Conservation (phyloP, 2,329 filamentous ascomycete species). For the Calonectria montana region DNA sequence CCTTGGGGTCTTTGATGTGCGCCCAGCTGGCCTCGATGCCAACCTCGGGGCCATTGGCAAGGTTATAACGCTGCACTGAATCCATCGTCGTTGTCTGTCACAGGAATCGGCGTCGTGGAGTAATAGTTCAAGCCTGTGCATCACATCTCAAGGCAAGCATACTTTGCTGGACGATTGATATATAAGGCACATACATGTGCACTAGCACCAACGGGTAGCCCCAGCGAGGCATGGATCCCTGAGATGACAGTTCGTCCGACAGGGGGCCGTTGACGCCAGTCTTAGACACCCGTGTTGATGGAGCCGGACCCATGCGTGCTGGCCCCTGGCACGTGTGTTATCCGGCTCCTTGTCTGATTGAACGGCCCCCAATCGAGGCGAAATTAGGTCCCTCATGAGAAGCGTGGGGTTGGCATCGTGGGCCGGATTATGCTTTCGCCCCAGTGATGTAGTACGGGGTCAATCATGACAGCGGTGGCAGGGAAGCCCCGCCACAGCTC, state of each 20-base stretch:
- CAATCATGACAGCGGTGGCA: background rate
- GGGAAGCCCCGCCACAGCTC: background rate
- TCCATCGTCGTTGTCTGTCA: background rate
- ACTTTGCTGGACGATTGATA: conserved; percentile 1
- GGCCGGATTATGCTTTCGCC: conserved; percentile 8
- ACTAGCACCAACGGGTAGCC: background rate
- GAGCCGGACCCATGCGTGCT: background rate
- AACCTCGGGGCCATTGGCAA: conserved; percentile 1
- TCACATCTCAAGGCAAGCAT: background rate
- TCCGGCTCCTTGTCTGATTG: conserved; percentile 5
- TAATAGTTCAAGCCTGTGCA: background rate
- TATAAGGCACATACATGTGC: background rate
- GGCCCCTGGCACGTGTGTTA: conserved; percentile 3
- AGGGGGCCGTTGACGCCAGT: conserved; percentile 1
- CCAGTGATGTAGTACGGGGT: conserved; percentile 3
- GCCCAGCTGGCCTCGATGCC: conserved; percentile 13
- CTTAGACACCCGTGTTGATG: conserved; percentile 1
- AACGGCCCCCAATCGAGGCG: background rate
- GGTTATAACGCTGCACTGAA: conserved; percentile 4
- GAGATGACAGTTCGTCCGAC: conserved; percentile 3
- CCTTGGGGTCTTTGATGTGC: conserved; percentile 15
- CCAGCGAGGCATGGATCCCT: background rate
- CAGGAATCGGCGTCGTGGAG: background rate
- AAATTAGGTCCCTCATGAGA: background rate
- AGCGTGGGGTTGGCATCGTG: conserved; percentile 1